Evolutionary conservation across 495 filamentous ascomycete species (phyloP).

Genomic region (Talaromyces thailandensis): DNA sequence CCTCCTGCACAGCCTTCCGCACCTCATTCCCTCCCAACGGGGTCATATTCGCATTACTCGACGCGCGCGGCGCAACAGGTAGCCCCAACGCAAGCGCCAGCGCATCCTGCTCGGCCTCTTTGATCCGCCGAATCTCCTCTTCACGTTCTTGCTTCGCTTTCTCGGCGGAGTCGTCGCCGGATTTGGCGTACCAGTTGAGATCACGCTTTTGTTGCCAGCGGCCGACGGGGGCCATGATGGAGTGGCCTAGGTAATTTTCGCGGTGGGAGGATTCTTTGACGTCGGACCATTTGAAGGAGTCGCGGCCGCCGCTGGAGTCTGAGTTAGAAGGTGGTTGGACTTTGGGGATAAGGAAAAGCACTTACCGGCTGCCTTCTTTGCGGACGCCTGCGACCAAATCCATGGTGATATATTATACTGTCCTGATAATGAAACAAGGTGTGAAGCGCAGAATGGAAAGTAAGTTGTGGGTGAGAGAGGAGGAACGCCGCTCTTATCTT

Average conservation of each 20-base stretch:
- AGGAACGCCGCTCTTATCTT: neutral
- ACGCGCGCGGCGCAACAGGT: slow-evolving; percentile 43
- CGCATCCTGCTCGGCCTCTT: slow-evolving; percentile 90
- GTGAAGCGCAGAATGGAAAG: neutral
- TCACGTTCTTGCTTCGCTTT: slow-evolving; percentile 53
- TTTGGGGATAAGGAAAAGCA: neutral
- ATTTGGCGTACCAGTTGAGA: slow-evolving; percentile 80
- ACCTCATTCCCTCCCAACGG: slow-evolving; percentile 28
- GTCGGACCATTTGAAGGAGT: slow-evolving; percentile 93
- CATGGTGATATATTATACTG: slow-evolving; percentile 43
- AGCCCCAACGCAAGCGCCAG: slow-evolving; percentile 73
- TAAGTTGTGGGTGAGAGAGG: neutral
- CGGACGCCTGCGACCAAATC: slow-evolving; percentile 88
- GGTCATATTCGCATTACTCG: slow-evolving; percentile 31
- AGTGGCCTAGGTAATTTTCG: slow-evolving; percentile 97
- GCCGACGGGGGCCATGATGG: slow-evolving; percentile 87
- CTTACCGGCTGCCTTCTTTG: slow-evolving; percentile 78
- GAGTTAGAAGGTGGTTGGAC: slow-evolving; percentile 3
- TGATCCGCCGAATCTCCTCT: slow-evolving; percentile 67
- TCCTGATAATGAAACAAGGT: neutral
- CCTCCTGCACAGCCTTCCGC: slow-evolving; percentile 20
- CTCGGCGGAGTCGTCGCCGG: slow-evolving; percentile 38
- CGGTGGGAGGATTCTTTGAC: slow-evolving; percentile 80
- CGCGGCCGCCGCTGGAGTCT: slow-evolving; percentile 64
- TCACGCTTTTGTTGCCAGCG: slow-evolving; percentile 92